phyloP scores from a whole-genome alignment of 1,139 yeast species.

The Diutina rugosa region DNA sequence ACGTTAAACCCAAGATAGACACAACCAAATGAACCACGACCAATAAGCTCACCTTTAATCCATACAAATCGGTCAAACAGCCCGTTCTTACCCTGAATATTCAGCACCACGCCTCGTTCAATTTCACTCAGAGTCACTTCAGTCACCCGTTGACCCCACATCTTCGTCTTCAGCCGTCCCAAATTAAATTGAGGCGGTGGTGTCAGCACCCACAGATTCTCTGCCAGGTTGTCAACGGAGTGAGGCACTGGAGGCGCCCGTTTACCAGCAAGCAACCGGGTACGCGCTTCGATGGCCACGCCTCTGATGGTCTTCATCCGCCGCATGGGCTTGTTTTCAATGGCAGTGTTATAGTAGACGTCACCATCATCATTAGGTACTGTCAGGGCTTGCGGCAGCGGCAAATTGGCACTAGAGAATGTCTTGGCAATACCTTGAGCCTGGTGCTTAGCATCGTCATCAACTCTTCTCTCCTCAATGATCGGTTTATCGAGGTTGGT shows the following conservation, averaged over 20 bases:
- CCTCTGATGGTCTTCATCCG: conserved; percentile 82
- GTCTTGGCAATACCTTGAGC: conserved; percentile 22
- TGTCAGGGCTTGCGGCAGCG: background rate
- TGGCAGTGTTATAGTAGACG: conserved; percentile 11
- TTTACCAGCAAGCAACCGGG: background rate
- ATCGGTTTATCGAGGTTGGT: conserved; percentile 90
- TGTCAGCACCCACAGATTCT: background rate
- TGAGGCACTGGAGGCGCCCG: conserved; percentile 3
- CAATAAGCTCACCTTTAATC: conserved; percentile 96
- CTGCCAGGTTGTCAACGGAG: background rate
- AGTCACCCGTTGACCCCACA: conserved; percentile 94
- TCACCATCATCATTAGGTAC: conserved; percentile 15
- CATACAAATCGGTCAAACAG: conserved; percentile 81
- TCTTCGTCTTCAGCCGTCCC: conserved; percentile 57
- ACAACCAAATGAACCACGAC: conserved; percentile 95
- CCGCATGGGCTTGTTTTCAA: conserved; percentile 15
- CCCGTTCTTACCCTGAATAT: conserved; percentile 48
- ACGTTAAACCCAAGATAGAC: conserved; percentile 88
- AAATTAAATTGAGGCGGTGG: background rate
- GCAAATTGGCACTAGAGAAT: conserved; percentile 32
- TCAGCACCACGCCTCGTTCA: conserved; percentile 41
- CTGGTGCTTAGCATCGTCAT: background rate
- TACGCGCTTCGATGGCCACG: conserved; percentile 79
- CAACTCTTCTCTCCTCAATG: conserved; percentile 36
- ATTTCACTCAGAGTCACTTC: conserved; percentile 76